Conservation (phyloP, 495 filamentous ascomycete genomes). For the Filosporella fistucella region DNA sequence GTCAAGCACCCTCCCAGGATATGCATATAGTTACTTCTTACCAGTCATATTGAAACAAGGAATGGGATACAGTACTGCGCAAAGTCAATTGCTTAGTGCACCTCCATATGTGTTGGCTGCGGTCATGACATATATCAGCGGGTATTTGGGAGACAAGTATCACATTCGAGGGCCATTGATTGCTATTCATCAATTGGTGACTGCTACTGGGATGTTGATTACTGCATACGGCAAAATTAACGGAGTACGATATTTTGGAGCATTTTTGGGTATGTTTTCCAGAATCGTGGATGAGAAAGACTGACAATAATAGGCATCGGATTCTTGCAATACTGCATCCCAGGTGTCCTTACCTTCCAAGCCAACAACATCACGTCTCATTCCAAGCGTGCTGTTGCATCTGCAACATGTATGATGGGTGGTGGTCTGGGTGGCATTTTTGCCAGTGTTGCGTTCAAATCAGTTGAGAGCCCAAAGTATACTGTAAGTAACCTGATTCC, state of each 20-base stretch:
- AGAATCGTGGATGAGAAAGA: not conserved
- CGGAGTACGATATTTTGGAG: slow-evolving; percentile 54
- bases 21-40: slow-evolving; percentile 62
- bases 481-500: not conserved
- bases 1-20: slow-evolving; percentile 19
- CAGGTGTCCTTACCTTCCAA: slow-evolving; percentile 1
- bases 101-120: slow-evolving; percentile 57
- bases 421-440: slow-evolving; percentile 1
- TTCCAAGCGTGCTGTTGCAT: slow-evolving; percentile 1
- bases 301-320: not conserved
- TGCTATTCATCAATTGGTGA: slow-evolving; percentile 43
- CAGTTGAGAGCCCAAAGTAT: not conserved
- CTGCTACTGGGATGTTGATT: slow-evolving; percentile 41
- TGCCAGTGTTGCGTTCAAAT: slow-evolving; percentile 1
- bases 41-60: slow-evolving; percentile 53
- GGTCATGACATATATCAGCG: slow-evolving; percentile 51
- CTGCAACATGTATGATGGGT: slow-evolving; percentile 1
- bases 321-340: not conserved
- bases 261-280: slow-evolving; percentile 40
- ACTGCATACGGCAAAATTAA: slow-evolving; percentile 44
- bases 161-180: slow-evolving; percentile 52
- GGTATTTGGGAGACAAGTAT: slow-evolving; percentile 52
- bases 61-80: slow-evolving; percentile 51
- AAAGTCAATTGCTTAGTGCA: slow-evolving; percentile 54
- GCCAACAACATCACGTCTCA: not conserved